phyloP scores from a whole-genome alignment of 257 asterid species.

The Petunia secreta region DNA sequence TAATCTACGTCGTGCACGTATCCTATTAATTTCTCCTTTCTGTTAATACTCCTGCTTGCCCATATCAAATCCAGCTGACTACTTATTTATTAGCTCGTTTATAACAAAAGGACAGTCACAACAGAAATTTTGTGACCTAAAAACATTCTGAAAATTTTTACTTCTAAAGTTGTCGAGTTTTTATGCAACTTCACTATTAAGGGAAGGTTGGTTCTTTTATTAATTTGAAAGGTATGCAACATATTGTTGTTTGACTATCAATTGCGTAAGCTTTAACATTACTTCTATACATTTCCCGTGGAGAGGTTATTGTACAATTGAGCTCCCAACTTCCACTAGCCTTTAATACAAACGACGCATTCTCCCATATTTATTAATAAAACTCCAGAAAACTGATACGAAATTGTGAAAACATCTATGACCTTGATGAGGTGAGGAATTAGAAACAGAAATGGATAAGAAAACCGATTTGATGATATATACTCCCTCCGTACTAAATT shows the following conservation, averaged over 20 bases:
- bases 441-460: not conserved
- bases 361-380: constrained; percentile 14
- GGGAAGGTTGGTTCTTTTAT: constrained; percentile 1
- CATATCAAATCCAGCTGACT: too few species aligned
- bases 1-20: too few species aligned
- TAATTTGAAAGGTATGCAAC: not conserved
- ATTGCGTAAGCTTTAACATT: constrained; percentile 22
- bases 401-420: constrained; percentile 17
- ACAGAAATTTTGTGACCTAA: too few species aligned
- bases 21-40: too few species aligned
- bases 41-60: too few species aligned
- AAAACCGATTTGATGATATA: not conserved
- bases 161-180: not conserved
- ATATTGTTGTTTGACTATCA: constrained; percentile 18
- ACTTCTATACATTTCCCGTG: constrained; percentile 1
- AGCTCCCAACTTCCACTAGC: constrained; percentile 23
- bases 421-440: constrained; percentile 17
- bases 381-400: constrained; percentile 1
- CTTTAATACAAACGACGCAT: constrained; percentile 12
- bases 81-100: too few species aligned
- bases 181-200: not conserved
- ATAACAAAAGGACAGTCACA: too few species aligned
- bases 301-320: constrained; percentile 10
- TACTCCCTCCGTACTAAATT: too few species aligned
- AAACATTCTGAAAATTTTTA: not conserved